These are phyloP conservation scores for Angophora floribunda DNA, from an alignment of 345 rosid genomes.

Conservation along the genomic window DNA sequence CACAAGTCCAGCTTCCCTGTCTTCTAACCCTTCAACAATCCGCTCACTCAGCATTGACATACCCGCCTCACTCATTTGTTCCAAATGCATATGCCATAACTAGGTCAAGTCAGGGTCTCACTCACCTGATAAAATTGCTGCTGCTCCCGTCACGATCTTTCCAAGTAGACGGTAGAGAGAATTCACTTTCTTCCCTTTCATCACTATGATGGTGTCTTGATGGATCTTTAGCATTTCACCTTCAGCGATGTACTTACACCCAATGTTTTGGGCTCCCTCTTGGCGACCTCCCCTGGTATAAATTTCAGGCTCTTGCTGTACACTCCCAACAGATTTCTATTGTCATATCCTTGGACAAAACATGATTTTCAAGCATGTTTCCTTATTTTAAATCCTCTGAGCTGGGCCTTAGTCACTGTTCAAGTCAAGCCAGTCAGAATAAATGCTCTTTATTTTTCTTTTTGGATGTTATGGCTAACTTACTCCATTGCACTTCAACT, in stretches of 20 bases:
- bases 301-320: neutral
- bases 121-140: neutral
- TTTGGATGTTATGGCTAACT: neutral
- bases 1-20: neutral
- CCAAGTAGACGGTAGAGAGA: neutral
- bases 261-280: neutral
- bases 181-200: neutral
- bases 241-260: neutral
- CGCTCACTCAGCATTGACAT: neutral
- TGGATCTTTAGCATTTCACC: neutral
- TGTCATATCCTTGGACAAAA: neutral
- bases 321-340: neutral
- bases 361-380: neutral
- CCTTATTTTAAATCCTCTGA: neutral
- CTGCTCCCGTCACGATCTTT: neutral
- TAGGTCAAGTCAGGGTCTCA: neutral
- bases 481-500: neutral
- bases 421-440: neutral
- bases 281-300: neutral
- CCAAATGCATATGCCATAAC: neutral
- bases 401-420: neutral
- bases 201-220: neutral
- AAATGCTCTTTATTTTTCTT: neutral
- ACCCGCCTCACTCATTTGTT: neutral
- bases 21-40: neutral